Conservation (phyloP, 805 yeast genomes). For the Spathaspora arborariae region DNA sequence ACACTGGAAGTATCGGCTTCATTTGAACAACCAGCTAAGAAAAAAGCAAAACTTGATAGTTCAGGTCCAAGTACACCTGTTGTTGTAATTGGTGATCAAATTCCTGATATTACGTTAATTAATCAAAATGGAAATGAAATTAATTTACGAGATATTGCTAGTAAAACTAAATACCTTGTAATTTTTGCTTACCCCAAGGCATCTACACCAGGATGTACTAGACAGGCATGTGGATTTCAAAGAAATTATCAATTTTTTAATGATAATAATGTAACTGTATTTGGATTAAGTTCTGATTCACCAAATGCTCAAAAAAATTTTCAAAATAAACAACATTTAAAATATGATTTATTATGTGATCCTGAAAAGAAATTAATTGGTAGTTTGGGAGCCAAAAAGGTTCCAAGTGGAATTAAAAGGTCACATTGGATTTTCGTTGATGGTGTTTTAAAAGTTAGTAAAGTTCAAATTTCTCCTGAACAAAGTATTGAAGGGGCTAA, state of each 20-base stretch:
- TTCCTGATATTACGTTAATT: conserved; percentile 60
- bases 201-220: conserved; percentile 93
- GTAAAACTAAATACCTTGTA: conserved; percentile 30
- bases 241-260: conserved; percentile 54
- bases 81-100: conserved; percentile 51
- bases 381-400: conserved; percentile 77
- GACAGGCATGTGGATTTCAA: conserved; percentile 89
- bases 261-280: conserved; percentile 52
- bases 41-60: conserved; percentile 7
- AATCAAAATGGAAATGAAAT: conserved; percentile 69
- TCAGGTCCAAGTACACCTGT: conserved; percentile 8
- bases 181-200: conserved; percentile 83
- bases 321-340: conserved; percentile 66
- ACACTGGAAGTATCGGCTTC: conserved; percentile 7
- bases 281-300: conserved; percentile 83
- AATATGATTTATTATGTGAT: conserved; percentile 74
- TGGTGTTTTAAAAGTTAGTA: conserved; percentile 59
- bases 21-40: conserved; percentile 17
- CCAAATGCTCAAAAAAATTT: conserved; percentile 75
- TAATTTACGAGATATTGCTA: conserved; percentile 26
- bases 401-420: conserved; percentile 71
- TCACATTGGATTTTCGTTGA: conserved; percentile 90
- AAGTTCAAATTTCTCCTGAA: conserved; percentile 50
- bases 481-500: conserved; percentile 58
- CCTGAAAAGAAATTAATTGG: conserved; percentile 67